Evolutionary conservation across 768 basidiomycete species (phyloP), one percentile per base, ranked within the genome.

Genomic region (Botryobasidium botryosum): DNA sequence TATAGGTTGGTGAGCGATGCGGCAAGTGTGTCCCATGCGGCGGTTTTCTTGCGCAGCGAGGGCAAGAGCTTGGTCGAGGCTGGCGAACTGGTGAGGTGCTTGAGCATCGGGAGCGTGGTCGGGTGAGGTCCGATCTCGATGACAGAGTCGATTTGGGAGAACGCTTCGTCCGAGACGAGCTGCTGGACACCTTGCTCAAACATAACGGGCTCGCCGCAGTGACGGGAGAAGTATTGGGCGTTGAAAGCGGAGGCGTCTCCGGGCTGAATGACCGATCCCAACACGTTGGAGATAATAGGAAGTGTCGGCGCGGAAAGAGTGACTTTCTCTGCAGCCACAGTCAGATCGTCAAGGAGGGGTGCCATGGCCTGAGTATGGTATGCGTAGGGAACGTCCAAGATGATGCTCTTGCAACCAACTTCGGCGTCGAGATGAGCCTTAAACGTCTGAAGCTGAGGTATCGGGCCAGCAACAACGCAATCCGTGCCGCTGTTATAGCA

Each of bases 51-150:
- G n/a, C n/a, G n/a, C n/a, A n/a, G n/a, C n/a, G n/a, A n/a, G n/a
- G n/a, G n/a, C n/a, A 83, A 59, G 7, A 72, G 57, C 3, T 68
- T 31, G 5, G 53, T 46, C 13, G 61, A 55, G 31, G 55, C 48
- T 3, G 61, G 54, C 6, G 20, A 18, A 20, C n/a, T n/a, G n/a
- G n/a, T n/a, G n/a, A 36, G 20, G 21, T 23, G 43, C 7, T 18
- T 3, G 6, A 83, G 53, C 68, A 79, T 70, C 0, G 76, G 69
- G 3, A 79, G 60, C 12, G 68, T 66, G 3, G 66, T 65, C 0
- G 71, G 61, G 49, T 79, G 75, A 8, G 79, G 76, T 2, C 79
- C 74, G 35, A 81, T 66, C 56, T 83, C 80, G 6, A 83, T 62
- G 72, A 74, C 81, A 0, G 64, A 65, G 33, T 64, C 64, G 5